A percentile compares a stretch with the other conserved stretches of the same genome.
phyloP scores from a whole-genome alignment of 352 stramenopile species.

The Phytophthora parvispora region DNA sequence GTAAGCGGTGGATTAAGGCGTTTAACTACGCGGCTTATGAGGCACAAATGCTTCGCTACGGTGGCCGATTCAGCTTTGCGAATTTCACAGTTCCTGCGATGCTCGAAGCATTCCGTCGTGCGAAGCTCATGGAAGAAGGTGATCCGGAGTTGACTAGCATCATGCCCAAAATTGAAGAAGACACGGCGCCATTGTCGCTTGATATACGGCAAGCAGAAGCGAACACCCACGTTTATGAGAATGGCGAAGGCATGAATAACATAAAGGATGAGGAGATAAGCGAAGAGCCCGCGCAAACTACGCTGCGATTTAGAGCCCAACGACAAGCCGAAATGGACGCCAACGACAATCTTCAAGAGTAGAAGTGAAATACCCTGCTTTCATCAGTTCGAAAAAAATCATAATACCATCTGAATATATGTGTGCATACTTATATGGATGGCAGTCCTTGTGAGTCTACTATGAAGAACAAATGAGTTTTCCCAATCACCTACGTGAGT shows the following conservation, averaged over 20 bases:
- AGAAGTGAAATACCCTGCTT: too few relatives aligned
- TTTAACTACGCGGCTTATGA: constrained; percentile 75
- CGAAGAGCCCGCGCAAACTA: neutral
- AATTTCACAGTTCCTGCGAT: constrained; percentile 61
- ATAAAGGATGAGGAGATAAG: neutral
- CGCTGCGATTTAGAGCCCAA: neutral
- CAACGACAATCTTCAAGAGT: too few relatives aligned
- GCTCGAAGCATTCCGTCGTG: constrained; percentile 58
- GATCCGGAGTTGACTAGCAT: neutral
- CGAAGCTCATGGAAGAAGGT: constrained; percentile 22
- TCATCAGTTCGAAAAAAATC: too few relatives aligned
- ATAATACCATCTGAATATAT: constrained; percentile 9
- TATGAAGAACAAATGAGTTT: too few relatives aligned
- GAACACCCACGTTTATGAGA: neutral
- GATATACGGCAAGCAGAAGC: neutral
- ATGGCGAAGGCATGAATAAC: neutral
- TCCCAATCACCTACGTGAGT: constrained; percentile 50
- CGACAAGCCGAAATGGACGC: neutral
- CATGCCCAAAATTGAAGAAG: constrained; percentile 16
- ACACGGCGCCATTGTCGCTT: neutral
- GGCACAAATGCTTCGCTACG: constrained; percentile 46
- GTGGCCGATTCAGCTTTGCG: constrained; percentile 47
- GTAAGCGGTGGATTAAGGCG: constrained; percentile 54
- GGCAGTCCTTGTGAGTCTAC: too few relatives aligned
- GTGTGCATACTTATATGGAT: constrained; percentile 5